Percentiles rank a stretch among this genome's conserved stretches.
Conservation (phyloP, 306 rosid species). For the Cyamopsis tetragonoloba region DNA sequence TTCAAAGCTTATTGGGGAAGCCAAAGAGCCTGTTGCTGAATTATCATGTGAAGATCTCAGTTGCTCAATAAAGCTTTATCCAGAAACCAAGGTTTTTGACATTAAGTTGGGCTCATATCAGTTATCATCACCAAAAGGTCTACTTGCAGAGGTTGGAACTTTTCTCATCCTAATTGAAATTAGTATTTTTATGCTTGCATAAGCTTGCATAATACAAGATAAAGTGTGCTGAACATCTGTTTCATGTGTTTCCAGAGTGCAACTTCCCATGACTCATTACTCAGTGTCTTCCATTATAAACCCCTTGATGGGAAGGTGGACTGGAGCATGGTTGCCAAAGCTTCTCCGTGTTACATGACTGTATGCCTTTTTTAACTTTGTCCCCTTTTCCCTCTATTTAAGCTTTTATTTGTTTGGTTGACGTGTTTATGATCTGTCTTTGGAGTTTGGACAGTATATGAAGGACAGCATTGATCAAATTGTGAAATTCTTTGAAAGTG, state of each 20-base stretch:
- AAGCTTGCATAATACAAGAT: not conserved
- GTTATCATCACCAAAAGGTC: constrained; percentile 85
- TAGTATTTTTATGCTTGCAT: constrained; percentile 13
- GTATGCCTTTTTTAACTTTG: constrained; percentile 46
- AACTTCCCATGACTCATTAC: constrained; percentile 62
- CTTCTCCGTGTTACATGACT: constrained; percentile 97
- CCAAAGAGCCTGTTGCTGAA: constrained; percentile 69
- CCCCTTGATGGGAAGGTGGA: constrained; percentile 77
- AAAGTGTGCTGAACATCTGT: constrained; percentile 22
- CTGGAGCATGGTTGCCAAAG: constrained; percentile 97
- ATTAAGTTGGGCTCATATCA: constrained; percentile 80
- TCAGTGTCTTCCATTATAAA: constrained; percentile 69
- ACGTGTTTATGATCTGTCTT: constrained; percentile 23
- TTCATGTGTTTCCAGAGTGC: constrained; percentile 75
- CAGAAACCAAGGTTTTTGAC: constrained; percentile 83
- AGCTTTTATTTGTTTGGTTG: constrained; percentile 22
- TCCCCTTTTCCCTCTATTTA: not conserved
- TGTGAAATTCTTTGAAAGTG: constrained; percentile 73
- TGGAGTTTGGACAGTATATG: constrained; percentile 60
- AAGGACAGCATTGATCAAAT: constrained; percentile 80
- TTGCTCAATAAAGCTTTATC: constrained; percentile 80
- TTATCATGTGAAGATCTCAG: constrained; percentile 82
- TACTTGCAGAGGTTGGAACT: constrained; percentile 79
- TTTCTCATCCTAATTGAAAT: constrained; percentile 7
- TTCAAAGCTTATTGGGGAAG: constrained; percentile 80